Evolutionary conservation across 2,329 filamentous ascomycete species (phyloP).

Genomic region (Akanthomyces uredinophilus): DNA sequence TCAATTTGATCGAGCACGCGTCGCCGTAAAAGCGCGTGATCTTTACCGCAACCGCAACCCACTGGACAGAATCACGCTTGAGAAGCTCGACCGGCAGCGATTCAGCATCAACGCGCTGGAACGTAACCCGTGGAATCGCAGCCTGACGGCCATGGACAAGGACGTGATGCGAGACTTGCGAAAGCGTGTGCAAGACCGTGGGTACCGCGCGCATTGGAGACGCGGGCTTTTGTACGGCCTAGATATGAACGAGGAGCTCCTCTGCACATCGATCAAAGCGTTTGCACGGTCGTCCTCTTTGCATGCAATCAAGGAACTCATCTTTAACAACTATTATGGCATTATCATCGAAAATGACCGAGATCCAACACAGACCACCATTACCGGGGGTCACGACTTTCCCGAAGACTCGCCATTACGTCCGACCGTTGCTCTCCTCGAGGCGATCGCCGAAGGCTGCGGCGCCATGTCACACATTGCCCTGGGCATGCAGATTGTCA

Average conservation of each 20-base stretch:
- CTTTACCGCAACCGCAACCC: slow-evolving; percentile 24
- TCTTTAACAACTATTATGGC: slow-evolving; percentile 28
- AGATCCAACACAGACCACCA: slow-evolving; percentile 18
- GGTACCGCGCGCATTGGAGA: slow-evolving; percentile 26
- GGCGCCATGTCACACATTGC: slow-evolving; percentile 60
- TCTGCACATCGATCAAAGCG: slow-evolving; percentile 38
- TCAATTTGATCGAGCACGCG: slow-evolving; percentile 38
- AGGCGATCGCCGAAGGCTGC: slow-evolving; percentile 63
- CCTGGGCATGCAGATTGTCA: slow-evolving; percentile 53
- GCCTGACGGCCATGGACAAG: slow-evolving; percentile 18
- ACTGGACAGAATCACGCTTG: slow-evolving; percentile 18
- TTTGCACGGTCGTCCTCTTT: slow-evolving; percentile 36
- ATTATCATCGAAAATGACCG: slow-evolving; percentile 22
- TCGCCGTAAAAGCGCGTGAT: slow-evolving; percentile 37
- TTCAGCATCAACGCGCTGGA: slow-evolving; percentile 25
- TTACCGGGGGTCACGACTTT: slow-evolving; percentile 35
- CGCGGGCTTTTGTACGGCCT: slow-evolving; percentile 23
- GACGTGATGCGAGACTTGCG: slow-evolving; percentile 26
- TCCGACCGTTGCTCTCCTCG: slow-evolving; percentile 55
- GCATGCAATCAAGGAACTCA: slow-evolving; percentile 28
- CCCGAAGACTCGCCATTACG: slow-evolving; percentile 46
- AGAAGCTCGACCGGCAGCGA: slow-evolving; percentile 27
- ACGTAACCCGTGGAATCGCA: slow-evolving; percentile 28
- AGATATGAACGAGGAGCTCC: slow-evolving; percentile 32
- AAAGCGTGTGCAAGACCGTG: slow-evolving; percentile 23